Conservation (phyloP, 192 early-diverging fungal genomes). For the Gonapodya prolifera region DNA sequence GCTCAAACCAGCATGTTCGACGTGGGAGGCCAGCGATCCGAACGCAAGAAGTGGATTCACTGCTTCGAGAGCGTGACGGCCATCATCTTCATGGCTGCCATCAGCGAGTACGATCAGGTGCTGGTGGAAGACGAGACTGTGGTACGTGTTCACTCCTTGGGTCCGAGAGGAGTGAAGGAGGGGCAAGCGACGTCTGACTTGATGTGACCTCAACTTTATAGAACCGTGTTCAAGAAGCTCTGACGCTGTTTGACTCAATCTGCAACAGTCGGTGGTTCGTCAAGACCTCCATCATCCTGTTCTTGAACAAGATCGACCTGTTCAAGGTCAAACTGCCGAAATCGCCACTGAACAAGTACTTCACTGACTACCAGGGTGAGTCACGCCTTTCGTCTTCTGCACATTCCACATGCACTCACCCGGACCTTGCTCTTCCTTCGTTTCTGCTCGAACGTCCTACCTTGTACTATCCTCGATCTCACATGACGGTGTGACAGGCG, state of each 20-base stretch:
- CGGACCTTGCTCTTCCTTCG: neutral
- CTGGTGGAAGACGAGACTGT: slow-evolving; percentile 92
- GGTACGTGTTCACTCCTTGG: slow-evolving; percentile 25
- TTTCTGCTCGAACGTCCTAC: no score
- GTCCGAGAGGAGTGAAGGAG: neutral
- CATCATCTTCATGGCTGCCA: slow-evolving; percentile 91
- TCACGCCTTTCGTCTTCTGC: neutral
- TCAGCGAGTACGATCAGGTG: slow-evolving; percentile 91
- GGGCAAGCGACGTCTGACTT: neutral
- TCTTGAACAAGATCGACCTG: slow-evolving; percentile 97
- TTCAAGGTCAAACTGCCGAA: slow-evolving; percentile 80
- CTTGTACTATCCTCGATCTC: neutral
- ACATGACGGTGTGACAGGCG: slow-evolving; percentile 22
- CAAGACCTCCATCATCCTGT: slow-evolving; percentile 94
- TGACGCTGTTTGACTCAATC: slow-evolving; percentile 94
- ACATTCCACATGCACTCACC: neutral
- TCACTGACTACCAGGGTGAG: slow-evolving; percentile 63
- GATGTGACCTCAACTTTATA: slow-evolving; percentile 15
- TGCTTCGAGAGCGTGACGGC: slow-evolving; percentile 96
- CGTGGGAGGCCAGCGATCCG: slow-evolving; percentile 95
- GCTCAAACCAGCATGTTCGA: slow-evolving; percentile 66
- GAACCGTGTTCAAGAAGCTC: slow-evolving; percentile 92
- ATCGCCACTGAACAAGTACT: slow-evolving; percentile 76
- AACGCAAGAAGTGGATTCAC: slow-evolving; percentile 99
- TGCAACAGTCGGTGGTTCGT: slow-evolving; percentile 97